Evolutionary conservation across 1,284 basidiomycete genomes (phyloP).

Genomic region (Papiliotrema fonsecae): DNA sequence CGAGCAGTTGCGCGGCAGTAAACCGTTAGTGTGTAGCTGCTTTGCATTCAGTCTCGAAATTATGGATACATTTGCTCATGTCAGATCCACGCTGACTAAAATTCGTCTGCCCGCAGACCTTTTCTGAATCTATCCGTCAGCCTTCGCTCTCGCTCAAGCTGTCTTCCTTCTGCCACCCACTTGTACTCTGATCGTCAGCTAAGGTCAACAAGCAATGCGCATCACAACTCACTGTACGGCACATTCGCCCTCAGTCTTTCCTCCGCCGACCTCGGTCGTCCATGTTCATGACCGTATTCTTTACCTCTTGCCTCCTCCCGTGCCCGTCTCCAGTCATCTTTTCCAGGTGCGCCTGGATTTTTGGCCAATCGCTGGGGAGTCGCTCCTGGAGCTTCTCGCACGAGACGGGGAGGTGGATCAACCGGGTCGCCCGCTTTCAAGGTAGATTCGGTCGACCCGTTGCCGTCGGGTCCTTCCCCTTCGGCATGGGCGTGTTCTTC

Average conservation of each 20-base stretch:
- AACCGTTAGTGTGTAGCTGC: too few relatives aligned
- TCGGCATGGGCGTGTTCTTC: constrained; percentile 38
- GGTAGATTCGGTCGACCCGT: neutral
- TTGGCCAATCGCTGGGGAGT: constrained; percentile 19
- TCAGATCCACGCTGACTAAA: constrained; percentile 16
- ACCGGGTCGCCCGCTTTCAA: constrained; percentile 24
- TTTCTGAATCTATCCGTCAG: constrained; percentile 30
- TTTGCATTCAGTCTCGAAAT: too few relatives aligned
- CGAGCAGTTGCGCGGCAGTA: too few relatives aligned
- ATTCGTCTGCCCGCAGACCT: constrained; percentile 44
- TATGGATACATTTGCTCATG: neutral
- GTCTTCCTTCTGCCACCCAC: constrained; percentile 10
- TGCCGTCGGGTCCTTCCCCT: constrained; percentile 31
- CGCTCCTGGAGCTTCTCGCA: constrained; percentile 23
- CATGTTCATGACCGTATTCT: constrained; percentile 17
- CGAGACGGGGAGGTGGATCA: constrained; percentile 13
- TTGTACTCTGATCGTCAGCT: constrained; percentile 24
- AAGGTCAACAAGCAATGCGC: neutral
- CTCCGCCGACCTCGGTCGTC: constrained; percentile 24
- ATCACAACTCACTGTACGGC: constrained; percentile 45
- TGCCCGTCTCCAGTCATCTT: constrained; percentile 17
- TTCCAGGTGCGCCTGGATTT: constrained; percentile 3
- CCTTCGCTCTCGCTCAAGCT: neutral
- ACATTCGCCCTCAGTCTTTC: constrained; percentile 39
- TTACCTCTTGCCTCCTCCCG: constrained; percentile 15